A percentile compares a stretch with the other conserved stretches of the same genome.
phyloP scores from a whole-genome alignment of 1,284 basidiomycete species.

The Clitocybe nebularis region DNA sequence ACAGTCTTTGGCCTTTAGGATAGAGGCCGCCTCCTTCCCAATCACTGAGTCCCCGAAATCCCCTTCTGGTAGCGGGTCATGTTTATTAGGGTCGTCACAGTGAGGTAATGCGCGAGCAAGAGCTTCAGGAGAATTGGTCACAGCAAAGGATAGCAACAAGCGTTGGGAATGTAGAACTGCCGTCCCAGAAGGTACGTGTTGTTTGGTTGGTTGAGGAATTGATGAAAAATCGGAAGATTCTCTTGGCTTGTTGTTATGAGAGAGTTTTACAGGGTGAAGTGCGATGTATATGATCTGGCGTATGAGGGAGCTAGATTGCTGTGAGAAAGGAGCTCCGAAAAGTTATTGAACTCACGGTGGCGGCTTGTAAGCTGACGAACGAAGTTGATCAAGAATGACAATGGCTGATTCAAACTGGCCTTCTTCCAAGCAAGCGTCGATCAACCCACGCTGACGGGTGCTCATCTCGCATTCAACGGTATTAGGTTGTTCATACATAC shows the following conservation, averaged over 20 bases:
- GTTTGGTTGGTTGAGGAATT: constrained; percentile 43
- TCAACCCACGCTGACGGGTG: constrained; percentile 49
- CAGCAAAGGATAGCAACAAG: constrained; percentile 51
- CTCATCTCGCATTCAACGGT: constrained; percentile 54
- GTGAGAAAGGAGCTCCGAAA: constrained; percentile 1
- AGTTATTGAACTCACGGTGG: constrained; percentile 39
- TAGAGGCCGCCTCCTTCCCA: constrained; percentile 46
- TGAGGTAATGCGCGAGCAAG: constrained; percentile 54
- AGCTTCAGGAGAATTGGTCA: constrained; percentile 51
- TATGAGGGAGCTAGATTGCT: constrained; percentile 47
- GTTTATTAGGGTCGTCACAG: constrained; percentile 27
- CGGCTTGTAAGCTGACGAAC: constrained; percentile 49
- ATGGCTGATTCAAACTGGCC: constrained; percentile 67
- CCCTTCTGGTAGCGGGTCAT: constrained; percentile 14
- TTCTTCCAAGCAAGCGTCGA: constrained; percentile 70
- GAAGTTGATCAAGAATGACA: constrained; percentile 52
- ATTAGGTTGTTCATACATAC: too few relatives aligned
- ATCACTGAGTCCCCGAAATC: constrained; percentile 54
- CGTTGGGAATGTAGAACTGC: constrained; percentile 49
- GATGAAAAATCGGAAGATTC: constrained; percentile 1
- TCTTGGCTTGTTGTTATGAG: constrained; percentile 20
- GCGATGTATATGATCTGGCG: constrained; percentile 66
- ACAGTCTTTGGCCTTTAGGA: constrained; percentile 50
- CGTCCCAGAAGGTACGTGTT: constrained; percentile 39
- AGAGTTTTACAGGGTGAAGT: constrained; percentile 47